Evolutionary conservation across 345 rosid species (phyloP).

Genomic region (Corchorus olitorius): DNA sequence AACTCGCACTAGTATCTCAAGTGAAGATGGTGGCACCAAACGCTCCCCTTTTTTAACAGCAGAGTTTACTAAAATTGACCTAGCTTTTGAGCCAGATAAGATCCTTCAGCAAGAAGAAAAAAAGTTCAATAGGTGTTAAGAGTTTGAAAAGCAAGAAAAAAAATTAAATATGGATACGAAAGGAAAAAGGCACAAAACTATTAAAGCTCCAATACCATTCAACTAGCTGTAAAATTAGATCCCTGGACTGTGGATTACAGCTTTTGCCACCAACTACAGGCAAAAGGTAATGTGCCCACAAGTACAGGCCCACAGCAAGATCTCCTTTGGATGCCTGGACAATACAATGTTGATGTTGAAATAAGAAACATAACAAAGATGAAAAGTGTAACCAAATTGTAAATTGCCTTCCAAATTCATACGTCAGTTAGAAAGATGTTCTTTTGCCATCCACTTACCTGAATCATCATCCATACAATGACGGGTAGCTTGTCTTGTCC

Average conservation of each 20-base stretch:
- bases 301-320: constrained; percentile 59
- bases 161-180: constrained; percentile 1
- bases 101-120: constrained; percentile 41
- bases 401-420: constrained; percentile 12
- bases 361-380: constrained; percentile 12
- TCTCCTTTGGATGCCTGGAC: constrained; percentile 68
- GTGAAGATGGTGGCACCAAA: constrained; percentile 61
- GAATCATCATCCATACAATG: constrained; percentile 70
- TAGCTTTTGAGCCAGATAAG: constrained; percentile 60
- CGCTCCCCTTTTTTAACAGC: constrained; percentile 79
- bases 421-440: neutral
- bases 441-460: constrained; percentile 41
- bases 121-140: neutral
- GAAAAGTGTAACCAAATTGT: neutral
- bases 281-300: constrained; percentile 67
- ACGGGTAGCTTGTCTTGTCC: constrained; percentile 81
- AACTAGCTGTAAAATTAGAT: constrained; percentile 62
- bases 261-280: constrained; percentile 47
- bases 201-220: constrained; percentile 36
- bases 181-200: constrained; percentile 11
- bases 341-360: constrained; percentile 14
- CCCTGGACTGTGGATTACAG: constrained; percentile 77
- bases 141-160: neutral
- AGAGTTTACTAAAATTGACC: constrained; percentile 62
- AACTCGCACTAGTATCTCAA: constrained; percentile 59